These are phyloP conservation scores for Hylodesmum podocarpum DNA, from an alignment of 306 rosid genomes.

Conservation along the genomic window DNA sequence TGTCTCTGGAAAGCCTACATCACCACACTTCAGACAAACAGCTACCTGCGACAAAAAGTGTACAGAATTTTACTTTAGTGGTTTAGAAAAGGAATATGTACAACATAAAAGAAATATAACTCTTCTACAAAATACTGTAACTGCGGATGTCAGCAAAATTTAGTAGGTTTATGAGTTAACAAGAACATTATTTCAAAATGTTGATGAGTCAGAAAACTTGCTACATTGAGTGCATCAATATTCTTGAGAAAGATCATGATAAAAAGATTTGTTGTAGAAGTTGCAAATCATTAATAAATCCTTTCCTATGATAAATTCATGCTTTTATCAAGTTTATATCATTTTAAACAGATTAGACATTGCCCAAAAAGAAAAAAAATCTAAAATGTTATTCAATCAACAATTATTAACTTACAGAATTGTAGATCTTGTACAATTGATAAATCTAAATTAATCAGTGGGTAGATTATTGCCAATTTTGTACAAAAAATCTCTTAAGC, in stretches of 20 bases:
- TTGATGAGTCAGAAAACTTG: not conserved
- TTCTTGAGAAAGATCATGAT: not conserved
- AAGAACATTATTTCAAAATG: no score
- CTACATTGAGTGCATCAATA: not conserved
- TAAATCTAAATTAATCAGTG: not conserved
- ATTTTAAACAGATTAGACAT: not conserved
- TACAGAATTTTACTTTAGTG: not conserved
- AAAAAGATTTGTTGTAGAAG: not conserved
- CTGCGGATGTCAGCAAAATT: not conserved
- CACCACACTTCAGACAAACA: conserved; percentile 40
- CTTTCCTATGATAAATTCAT: not conserved
- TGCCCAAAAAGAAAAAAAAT: not conserved
- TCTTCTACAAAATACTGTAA: not conserved
- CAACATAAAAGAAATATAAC: not conserved
- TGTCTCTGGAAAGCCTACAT: conserved; percentile 31
- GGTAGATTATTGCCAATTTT: not conserved
- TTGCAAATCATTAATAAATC: not conserved
- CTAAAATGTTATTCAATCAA: not conserved
- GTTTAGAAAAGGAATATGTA: not conserved
- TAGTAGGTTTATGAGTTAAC: not conserved
- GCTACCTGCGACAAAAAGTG: conserved; percentile 30
- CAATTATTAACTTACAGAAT: not conserved
- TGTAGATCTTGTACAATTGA: not conserved
- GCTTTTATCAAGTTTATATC: not conserved
- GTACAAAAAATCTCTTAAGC: not conserved